phyloP scores from a whole-genome alignment of 805 yeast species.

The Candida oleophila region DNA sequence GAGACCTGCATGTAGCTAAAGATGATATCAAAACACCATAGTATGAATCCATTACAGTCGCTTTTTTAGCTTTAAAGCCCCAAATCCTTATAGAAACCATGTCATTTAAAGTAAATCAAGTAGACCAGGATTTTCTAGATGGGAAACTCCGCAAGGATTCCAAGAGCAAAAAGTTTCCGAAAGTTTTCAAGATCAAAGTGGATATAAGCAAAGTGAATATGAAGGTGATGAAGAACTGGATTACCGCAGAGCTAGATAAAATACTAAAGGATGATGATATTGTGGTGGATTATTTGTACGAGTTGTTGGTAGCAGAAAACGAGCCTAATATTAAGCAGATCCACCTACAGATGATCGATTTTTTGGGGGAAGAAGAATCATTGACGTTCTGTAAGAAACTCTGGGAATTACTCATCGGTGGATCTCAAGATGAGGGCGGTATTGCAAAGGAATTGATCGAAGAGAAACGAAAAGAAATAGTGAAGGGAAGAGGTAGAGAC shows the following conservation, averaged over 20 bases:
- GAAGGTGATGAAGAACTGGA: slow-evolving; percentile 41
- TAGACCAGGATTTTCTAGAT: slow-evolving; percentile 13
- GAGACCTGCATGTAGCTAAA: neutral
- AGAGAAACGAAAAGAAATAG: slow-evolving; percentile 3
- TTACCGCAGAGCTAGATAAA: slow-evolving; percentile 28
- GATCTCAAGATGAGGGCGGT: slow-evolving; percentile 46
- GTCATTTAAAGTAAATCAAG: slow-evolving; percentile 18
- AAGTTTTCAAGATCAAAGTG: slow-evolving; percentile 31
- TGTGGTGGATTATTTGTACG: slow-evolving; percentile 43
- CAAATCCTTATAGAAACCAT: slow-evolving; percentile 5
- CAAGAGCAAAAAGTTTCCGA: slow-evolving; percentile 29
- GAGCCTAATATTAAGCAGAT: slow-evolving; percentile 40
- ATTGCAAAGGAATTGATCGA: slow-evolving; percentile 34
- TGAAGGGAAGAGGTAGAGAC: slow-evolving; percentile 9
- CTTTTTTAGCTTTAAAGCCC: neutral
- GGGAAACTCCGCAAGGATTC: slow-evolving; percentile 12
- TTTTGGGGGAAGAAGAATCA: slow-evolving; percentile 42
- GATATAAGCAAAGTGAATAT: slow-evolving; percentile 39
- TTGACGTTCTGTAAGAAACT: slow-evolving; percentile 37
- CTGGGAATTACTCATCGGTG: slow-evolving; percentile 45
- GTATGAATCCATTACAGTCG: neutral
- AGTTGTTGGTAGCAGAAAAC: slow-evolving; percentile 32
- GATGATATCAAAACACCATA: neutral
- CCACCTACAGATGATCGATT: slow-evolving; percentile 44
- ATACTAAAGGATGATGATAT: slow-evolving; percentile 53